Conservation (phyloP, 441 rosid species). For the Arabidopsis hybrid region DNA sequence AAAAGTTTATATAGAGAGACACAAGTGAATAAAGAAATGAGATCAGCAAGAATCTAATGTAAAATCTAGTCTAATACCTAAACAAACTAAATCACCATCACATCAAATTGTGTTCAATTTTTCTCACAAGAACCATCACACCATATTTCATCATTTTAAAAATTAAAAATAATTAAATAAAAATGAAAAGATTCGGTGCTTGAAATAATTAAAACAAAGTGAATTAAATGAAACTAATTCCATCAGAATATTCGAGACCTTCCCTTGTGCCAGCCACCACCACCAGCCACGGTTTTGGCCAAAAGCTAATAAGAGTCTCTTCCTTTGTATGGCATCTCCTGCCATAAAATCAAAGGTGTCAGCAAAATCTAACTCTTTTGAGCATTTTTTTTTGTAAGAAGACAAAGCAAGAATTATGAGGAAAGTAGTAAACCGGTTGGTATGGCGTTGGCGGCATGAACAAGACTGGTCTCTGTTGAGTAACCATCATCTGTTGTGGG, state of each 20-base stretch:
- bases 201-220: conserved; percentile 18
- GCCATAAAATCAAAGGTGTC: conserved; percentile 14
- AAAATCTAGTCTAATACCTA: conserved; percentile 10
- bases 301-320: conserved; percentile 43
- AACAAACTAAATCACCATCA: conserved; percentile 25
- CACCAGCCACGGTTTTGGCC: conserved; percentile 34
- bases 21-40: conserved; percentile 35
- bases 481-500: conserved; percentile 39
- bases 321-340: conserved; percentile 46
- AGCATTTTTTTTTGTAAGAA: not conserved
- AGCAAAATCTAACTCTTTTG: conserved; percentile 23
- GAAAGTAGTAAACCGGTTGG: conserved; percentile 34
- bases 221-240: conserved; percentile 3
- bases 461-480: conserved; percentile 41
- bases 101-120: conserved; percentile 33
- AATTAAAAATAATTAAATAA: not conserved
- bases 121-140: conserved; percentile 24
- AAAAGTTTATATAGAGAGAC: conserved; percentile 11
- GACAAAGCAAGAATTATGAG: not conserved
- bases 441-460: conserved; percentile 41
- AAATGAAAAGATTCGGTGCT: conserved; percentile 8
- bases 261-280: conserved; percentile 12
- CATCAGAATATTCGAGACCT: conserved; percentile 28
- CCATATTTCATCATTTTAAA: conserved; percentile 1
- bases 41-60: conserved; percentile 32